Percentiles rank a stretch among this genome's conserved stretches.
Conservation (phyloP, 805 yeast genomes). For the Candida railenensis region DNA sequence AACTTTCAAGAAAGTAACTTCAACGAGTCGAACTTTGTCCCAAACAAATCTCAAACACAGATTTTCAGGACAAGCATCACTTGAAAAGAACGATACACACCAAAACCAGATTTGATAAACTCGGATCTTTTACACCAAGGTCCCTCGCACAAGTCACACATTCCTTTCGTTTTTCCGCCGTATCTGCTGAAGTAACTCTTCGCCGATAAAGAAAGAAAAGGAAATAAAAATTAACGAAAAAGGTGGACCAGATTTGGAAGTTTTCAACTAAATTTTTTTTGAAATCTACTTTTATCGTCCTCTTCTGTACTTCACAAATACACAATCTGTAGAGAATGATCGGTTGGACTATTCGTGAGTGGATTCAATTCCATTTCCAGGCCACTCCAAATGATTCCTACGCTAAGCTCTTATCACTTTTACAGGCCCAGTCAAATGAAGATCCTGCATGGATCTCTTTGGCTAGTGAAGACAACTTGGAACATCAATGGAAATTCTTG, state of each 20-base stretch:
- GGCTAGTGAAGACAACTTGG: slow-evolving; percentile 58
- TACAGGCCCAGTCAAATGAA: slow-evolving; percentile 43
- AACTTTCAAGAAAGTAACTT: too few relatives aligned
- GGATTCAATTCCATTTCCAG: slow-evolving; percentile 68
- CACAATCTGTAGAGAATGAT: slow-evolving; percentile 19
- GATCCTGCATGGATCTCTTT: slow-evolving; percentile 95
- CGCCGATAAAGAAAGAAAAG: background rate
- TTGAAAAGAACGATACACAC: too few relatives aligned
- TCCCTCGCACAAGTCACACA: background rate
- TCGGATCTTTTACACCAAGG: too few relatives aligned
- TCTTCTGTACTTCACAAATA: background rate
- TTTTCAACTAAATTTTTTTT: too few relatives aligned
- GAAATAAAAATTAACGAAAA: background rate
- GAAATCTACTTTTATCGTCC: too few relatives aligned
- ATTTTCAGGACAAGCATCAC: background rate
- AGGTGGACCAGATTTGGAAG: background rate
- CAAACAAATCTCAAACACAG: too few relatives aligned
- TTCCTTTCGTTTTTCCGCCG: background rate
- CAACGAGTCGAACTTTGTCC: too few relatives aligned
- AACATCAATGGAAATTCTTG: slow-evolving; percentile 75
- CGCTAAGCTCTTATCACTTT: slow-evolving; percentile 42
- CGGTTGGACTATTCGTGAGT: slow-evolving; percentile 83
- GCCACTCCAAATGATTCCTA: slow-evolving; percentile 63
- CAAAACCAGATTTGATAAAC: too few relatives aligned
- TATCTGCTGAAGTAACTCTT: background rate